These are phyloP conservation scores for Collybiopsis luxurians DNA, from an alignment of 768 basidiomycete species.

Conservation along the genomic window DNA sequence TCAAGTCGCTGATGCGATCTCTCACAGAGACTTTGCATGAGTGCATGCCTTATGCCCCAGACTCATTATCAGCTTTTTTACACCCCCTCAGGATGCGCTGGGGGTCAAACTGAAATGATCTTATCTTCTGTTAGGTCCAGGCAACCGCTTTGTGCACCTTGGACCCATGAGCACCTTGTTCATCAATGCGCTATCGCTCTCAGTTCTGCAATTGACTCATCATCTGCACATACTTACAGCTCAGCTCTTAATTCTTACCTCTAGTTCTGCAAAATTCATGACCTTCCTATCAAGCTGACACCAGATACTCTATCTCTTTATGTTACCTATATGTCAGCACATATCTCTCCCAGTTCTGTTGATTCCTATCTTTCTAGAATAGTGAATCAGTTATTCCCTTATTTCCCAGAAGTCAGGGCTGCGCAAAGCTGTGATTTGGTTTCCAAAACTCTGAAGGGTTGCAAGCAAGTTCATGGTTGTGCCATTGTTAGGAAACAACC, in stretches of 20 bases:
- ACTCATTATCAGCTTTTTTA: neutral
- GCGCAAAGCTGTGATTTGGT: neutral
- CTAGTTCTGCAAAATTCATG: neutral
- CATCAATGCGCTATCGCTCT: neutral
- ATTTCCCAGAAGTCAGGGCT: neutral
- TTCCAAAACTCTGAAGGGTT: neutral
- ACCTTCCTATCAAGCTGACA: neutral
- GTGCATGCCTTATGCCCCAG: neutral
- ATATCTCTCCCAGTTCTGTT: conserved; percentile 1
- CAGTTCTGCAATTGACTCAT: neutral
- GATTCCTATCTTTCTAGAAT: neutral
- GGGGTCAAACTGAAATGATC: neutral
- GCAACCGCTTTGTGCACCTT: neutral
- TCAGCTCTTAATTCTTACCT: neutral
- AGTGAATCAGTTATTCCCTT: neutral
- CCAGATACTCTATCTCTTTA: neutral
- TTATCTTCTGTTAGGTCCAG: neutral
- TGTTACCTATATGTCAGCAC: neutral
- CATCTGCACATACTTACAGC: neutral
- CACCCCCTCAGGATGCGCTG: neutral
- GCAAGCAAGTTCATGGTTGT: neutral
- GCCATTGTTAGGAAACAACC: neutral
- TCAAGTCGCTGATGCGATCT: conserved; percentile 19
- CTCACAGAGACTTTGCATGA: neutral
- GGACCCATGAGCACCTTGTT: neutral